Base-by-base conservation (phyloP, 202 grass and related monocot genomes). In the Elaeis oleifera region DNA sequence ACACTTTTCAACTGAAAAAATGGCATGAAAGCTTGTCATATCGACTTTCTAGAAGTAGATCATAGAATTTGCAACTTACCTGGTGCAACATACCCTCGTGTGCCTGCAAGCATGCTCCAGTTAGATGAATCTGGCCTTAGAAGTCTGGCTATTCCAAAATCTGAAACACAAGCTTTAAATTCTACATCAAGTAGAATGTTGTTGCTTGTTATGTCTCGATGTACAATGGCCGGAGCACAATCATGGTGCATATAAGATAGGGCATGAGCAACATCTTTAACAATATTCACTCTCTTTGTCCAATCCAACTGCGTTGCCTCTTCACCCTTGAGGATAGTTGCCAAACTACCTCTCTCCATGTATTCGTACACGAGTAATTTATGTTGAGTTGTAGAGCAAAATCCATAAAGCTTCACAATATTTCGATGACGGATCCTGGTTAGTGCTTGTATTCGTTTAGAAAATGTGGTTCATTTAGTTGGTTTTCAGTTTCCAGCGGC, bases 201-300 rank as follows among this genome's bases (percentile, higher is more conserved):
- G 23, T 24, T 24, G 23, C 23, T 24, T 24, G 23, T 56, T 56
- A 13, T 23, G 9, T 56, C 54, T 56, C 54, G 18, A 24, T 56
- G 54, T 11, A 56, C 20, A 5, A 8, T 20, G 7, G 19, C 3
- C 9, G 9, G 54, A 23, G 54, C 1, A 24, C 17, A 59, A 27
- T 59, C 56, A 17, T 59, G 23, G 23, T 59, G 56, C 56, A 59
- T 59, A 16, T 59, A 59, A 16, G 56, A 27, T 11, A 59, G 8
- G 14, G 56, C 56, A 28, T 28, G 16, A 1, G 56, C 56, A 22
- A 59, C 56, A 17, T 29, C 28, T 29, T 29, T 29, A 5, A 29
- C 28, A 29, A 29, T 5, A 5, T 29, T 29, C 28, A 29, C 28
- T 29, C 28, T 31, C 28, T 31, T 31, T 31, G 5, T 31, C 28